phyloP scores from a whole-genome alignment of 2,329 filamentous ascomycete genomes.

The Bertia moriformis region DNA sequence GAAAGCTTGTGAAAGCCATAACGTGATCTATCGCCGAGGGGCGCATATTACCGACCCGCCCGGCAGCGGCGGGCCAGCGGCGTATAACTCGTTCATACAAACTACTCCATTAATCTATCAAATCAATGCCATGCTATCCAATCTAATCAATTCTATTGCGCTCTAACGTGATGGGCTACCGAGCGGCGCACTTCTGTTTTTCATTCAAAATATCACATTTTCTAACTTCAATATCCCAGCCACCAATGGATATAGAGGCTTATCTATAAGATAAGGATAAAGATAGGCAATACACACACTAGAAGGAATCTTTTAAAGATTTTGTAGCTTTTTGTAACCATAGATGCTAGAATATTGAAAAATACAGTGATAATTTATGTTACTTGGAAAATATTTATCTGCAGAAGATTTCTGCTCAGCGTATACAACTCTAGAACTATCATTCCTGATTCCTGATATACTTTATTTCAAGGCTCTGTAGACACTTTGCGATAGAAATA shows the following conservation, averaged over 20 bases:
- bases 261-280: background rate
- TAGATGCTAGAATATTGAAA: background rate
- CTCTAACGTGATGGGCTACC: background rate
- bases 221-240: background rate
- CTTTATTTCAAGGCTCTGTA: too few relatives aligned
- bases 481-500: background rate
- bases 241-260: too few relatives aligned
- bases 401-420: background rate
- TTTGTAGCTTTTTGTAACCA: too few relatives aligned
- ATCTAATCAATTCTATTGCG: background rate
- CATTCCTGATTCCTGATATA: too few relatives aligned
- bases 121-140: background rate
- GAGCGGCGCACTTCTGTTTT: background rate
- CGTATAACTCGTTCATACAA: too few relatives aligned
- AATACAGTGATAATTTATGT: background rate
- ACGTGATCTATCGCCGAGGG: too few relatives aligned
- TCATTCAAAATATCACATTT: background rate
- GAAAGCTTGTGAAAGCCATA: too few relatives aligned
- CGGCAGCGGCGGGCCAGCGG: too few relatives aligned
- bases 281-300: background rate
- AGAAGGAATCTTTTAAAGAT: slow-evolving; percentile 1
- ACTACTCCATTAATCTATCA: background rate
- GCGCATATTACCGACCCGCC: too few relatives aligned
- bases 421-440: background rate
- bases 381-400: background rate